phyloP scores from a whole-genome alignment of 257 asterid species.

The Rubia yunnanensis region DNA sequence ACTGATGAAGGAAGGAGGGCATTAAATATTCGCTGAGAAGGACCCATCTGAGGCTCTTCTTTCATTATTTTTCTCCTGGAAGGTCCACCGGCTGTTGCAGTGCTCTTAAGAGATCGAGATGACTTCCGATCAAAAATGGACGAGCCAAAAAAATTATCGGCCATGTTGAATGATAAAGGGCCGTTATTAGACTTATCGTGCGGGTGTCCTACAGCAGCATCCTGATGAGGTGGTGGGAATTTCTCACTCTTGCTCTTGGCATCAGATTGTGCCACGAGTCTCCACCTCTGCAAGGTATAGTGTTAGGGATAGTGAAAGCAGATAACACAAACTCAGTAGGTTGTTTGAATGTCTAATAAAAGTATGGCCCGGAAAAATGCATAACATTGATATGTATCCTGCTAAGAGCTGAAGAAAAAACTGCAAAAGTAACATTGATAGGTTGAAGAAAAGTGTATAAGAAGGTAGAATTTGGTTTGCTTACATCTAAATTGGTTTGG shows the following conservation, averaged over 20 bases:
- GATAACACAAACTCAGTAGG: neutral
- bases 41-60: slow-evolving; percentile 45
- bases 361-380: neutral
- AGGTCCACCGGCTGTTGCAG: slow-evolving; percentile 26
- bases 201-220: slow-evolving; percentile 59
- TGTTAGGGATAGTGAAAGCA: neutral
- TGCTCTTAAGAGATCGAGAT: slow-evolving; percentile 29
- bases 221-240: slow-evolving; percentile 92
- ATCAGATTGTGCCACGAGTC: slow-evolving; percentile 46
- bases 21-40: slow-evolving; percentile 41
- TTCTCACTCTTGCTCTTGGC: slow-evolving; percentile 74
- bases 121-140: slow-evolving; percentile 37
- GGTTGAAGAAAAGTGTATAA: neutral
- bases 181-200: slow-evolving; percentile 32
- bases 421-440: neutral
- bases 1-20: slow-evolving; percentile 52
- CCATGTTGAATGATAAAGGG: slow-evolving; percentile 34
- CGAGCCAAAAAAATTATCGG: slow-evolving; percentile 36
- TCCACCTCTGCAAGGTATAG: slow-evolving; percentile 47
- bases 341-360: neutral
- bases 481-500: slow-evolving; percentile 74
- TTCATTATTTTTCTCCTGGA: slow-evolving; percentile 34
- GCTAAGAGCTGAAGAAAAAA: neutral
- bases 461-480: slow-evolving; percentile 16
- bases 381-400: neutral